Percentiles rank a stretch among this genome's conserved stretches.
These are phyloP conservation scores for Psidium friedrichsthalianum DNA, from an alignment of 345 rosid species.

Conservation along the genomic window DNA sequence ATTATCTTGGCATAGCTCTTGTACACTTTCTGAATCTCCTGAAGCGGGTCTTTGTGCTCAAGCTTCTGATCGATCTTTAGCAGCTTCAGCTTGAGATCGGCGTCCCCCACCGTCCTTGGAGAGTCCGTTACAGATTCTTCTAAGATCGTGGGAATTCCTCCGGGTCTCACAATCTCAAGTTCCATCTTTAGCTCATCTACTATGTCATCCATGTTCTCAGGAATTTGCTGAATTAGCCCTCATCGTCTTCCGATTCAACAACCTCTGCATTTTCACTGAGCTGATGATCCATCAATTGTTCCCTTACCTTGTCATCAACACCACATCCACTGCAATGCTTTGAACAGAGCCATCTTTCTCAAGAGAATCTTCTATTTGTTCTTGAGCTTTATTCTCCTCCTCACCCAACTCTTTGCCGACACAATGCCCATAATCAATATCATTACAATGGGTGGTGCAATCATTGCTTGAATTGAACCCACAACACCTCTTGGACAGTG, in stretches of 20 bases:
- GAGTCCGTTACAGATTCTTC: constrained; percentile 51
- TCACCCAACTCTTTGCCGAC: neutral
- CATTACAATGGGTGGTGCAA: neutral
- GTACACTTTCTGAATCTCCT: constrained; percentile 55
- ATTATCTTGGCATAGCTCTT: constrained; percentile 54
- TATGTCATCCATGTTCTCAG: constrained; percentile 28
- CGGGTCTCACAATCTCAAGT: constrained; percentile 46
- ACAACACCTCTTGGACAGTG: constrained; percentile 20
- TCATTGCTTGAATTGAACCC: constrained; percentile 2
- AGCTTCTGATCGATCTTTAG: constrained; percentile 37
- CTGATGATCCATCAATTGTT: neutral
- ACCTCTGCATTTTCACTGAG: neutral
- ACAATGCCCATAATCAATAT: neutral
- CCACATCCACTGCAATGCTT: neutral
- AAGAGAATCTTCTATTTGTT: neutral
- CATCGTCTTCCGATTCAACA: neutral
- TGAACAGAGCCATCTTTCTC: neutral
- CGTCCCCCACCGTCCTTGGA: constrained; percentile 1
- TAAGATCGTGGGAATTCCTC: constrained; percentile 69
- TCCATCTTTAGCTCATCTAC: constrained; percentile 58
- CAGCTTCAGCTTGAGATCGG: constrained; percentile 29
- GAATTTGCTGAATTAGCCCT: neutral
- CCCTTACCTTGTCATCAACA: neutral
- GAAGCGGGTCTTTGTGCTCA: constrained; percentile 34
- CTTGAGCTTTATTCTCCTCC: neutral